A percentile compares a stretch with the other conserved stretches of the same genome.
Evolutionary conservation across 106 monocot genomes (phyloP).

Genomic region (Acorus gramineus): DNA sequence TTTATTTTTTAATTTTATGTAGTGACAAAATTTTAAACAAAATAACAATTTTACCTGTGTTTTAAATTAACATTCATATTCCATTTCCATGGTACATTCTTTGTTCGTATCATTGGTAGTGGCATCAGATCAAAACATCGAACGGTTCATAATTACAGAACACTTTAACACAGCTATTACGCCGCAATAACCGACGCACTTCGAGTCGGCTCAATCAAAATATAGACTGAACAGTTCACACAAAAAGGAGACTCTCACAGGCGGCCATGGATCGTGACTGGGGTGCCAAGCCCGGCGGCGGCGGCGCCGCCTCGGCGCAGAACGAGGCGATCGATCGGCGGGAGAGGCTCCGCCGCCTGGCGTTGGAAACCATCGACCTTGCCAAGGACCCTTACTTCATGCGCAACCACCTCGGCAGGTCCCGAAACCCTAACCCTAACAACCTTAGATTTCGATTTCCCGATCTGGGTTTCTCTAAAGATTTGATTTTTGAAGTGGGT

Average conservation of each 20-base stretch:
- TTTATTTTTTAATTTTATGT: no score
- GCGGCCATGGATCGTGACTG: conserved; percentile 80
- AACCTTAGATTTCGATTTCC: background rate
- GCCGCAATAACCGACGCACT: no score
- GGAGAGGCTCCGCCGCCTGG: conserved; percentile 81
- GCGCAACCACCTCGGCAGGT: conserved; percentile 96
- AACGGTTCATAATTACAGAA: no score
- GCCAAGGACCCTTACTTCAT: conserved; percentile 99
- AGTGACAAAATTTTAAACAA: no score
- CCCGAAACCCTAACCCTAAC: conserved; percentile 26
- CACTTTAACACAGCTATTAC: no score
- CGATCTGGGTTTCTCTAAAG: background rate
- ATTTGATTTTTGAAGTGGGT: background rate
- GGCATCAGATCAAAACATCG: no score
- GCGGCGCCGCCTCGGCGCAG: conserved; percentile 89
- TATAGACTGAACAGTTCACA: background rate
- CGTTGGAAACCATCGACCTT: conserved; percentile 96
- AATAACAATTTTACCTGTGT: no score
- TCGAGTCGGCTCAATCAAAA: no score
- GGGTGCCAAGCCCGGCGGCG: conserved; percentile 94
- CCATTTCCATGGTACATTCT: no score
- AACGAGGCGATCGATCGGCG: conserved; percentile 96
- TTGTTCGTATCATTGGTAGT: no score
- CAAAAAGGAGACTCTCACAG: background rate
- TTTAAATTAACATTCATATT: no score